Percentiles rank a stretch among this genome's conserved stretches.
These are phyloP conservation scores for Leucocoprinus sp. DNA, from an alignment of 768 basidiomycete species.

Conservation along the genomic window DNA sequence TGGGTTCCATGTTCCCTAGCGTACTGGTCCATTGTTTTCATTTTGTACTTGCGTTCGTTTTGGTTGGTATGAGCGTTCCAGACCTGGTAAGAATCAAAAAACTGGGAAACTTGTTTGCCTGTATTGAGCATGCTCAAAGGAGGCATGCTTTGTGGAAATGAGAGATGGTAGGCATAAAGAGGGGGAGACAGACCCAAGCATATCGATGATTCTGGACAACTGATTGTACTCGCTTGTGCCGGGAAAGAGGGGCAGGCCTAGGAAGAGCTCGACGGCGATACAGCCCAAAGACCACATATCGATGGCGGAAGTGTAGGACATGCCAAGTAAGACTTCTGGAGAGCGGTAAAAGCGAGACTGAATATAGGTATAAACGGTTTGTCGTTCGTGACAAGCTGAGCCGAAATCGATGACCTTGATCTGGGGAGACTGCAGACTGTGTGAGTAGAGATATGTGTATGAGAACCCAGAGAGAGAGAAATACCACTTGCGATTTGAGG, in stretches of 20 bases:
- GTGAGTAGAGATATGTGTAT: background rate
- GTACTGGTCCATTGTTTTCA: slow-evolving; percentile 94
- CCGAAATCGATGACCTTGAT: slow-evolving; percentile 99
- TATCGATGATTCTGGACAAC: slow-evolving; percentile 91
- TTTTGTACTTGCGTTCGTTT: slow-evolving; percentile 74
- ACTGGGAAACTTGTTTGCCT: slow-evolving; percentile 91
- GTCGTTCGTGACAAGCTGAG: slow-evolving; percentile 96
- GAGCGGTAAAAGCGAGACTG: slow-evolving; percentile 98
- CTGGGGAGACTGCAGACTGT: slow-evolving; percentile 91
- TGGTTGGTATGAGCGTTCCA: slow-evolving; percentile 58
- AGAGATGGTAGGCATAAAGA: background rate
- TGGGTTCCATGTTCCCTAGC: slow-evolving; percentile 90
- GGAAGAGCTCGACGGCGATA: slow-evolving; percentile 96
- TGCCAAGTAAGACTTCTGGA: slow-evolving; percentile 91
- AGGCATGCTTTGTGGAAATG: slow-evolving; percentile 51
- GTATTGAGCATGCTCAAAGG: slow-evolving; percentile 90
- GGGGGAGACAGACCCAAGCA: slow-evolving; percentile 78
- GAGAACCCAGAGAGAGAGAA: slow-evolving; percentile 1
- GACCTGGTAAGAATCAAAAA: slow-evolving; percentile 74
- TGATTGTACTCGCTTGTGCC: slow-evolving; percentile 99
- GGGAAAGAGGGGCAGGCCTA: slow-evolving; percentile 93
- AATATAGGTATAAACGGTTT: slow-evolving; percentile 99
- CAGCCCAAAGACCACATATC: slow-evolving; percentile 99
- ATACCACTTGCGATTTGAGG: slow-evolving; percentile 70
- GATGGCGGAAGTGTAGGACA: slow-evolving; percentile 90